Evolutionary conservation across 176 grass and related monocot species (phyloP), one percentile per base, ranked within the genome.

Genomic region (Alloteropsis semialata): DNA sequence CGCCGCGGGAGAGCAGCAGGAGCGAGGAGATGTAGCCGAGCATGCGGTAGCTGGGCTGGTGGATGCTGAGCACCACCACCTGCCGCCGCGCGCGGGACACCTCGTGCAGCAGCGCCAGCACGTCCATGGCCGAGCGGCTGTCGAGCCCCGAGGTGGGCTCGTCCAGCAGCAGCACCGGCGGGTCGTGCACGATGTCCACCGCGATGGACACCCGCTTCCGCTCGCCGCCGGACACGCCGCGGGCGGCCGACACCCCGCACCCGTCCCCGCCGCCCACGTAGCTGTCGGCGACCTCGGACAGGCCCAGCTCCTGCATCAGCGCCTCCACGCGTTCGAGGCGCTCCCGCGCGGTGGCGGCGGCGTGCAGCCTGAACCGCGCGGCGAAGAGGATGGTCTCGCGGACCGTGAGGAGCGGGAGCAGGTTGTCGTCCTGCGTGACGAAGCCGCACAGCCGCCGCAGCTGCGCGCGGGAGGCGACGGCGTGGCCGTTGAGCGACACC

Each of bases 21-120:
- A 93, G 77, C n/a, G 88, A 83, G 18, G 92, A 95, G 64, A 95
- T 50, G 67, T 93, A 93, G 12, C 46, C 54, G 17, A 98, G 93
- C 80, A 98, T 98, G 56, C 92, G 96, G 76, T 95, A 98, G 82
- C 91, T 93, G 29, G 96, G 96, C 88, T 98, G 91, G 85, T 98
- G 96, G 70, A 98, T 93, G 73, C 87, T 95, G 43, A 98, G 84
- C 88, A 98, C 88, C 19, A 98, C 66, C 72, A 93, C 86, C 83
- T 98, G 96, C 15, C 68, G 76, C 33, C 96, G 86, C 19, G 80
- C 63, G 74, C 84, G 66, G 38, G 96, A 83, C 92, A 98, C 94
- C 8, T 91, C 88, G 22, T 75, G 85, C 37, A 98, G 88, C 36
- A 98, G 88, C 28, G 87, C 70, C 14, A 98, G 77, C 14, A 98